Conservation (phyloP, 2,329 filamentous ascomycete genomes). For the Paraconiothyrium sp. region DNA sequence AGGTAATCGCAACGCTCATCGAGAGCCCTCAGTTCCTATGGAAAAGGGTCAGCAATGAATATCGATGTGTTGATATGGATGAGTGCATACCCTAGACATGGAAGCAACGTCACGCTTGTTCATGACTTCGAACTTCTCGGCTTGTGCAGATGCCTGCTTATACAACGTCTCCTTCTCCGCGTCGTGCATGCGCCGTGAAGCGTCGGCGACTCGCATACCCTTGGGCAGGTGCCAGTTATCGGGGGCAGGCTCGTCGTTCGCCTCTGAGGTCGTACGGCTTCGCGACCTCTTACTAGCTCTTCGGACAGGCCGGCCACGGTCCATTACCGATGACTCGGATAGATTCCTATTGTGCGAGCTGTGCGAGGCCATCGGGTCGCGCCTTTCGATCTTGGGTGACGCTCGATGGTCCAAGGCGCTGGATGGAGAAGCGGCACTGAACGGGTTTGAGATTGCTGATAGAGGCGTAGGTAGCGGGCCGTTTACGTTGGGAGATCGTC, state of each 20-base stretch:
- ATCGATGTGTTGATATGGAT: not conserved
- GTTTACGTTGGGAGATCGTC: constrained; percentile 44
- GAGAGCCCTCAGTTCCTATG: constrained; percentile 75
- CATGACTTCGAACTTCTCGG: constrained; percentile 52
- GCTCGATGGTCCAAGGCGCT: constrained; percentile 36
- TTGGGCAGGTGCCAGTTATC: constrained; percentile 50
- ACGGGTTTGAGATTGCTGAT: constrained; percentile 43
- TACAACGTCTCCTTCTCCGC: constrained; percentile 49
- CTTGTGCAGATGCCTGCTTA: constrained; percentile 51
- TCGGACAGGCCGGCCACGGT: constrained; percentile 48
- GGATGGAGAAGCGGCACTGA: constrained; percentile 42
- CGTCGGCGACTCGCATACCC: constrained; percentile 49
- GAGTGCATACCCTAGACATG: constrained; percentile 66
- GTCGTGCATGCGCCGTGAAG: constrained; percentile 43
- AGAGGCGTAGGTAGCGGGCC: constrained; percentile 41
- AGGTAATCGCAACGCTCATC: constrained; percentile 83
- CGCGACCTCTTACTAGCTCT: constrained; percentile 44
- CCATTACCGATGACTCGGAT: constrained; percentile 52
- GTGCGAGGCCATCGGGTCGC: constrained; percentile 39
- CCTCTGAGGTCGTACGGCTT: constrained; percentile 46
- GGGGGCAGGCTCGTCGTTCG: constrained; percentile 31
- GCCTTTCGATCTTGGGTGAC: constrained; percentile 45
- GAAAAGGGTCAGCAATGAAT: constrained; percentile 28
- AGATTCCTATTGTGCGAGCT: constrained; percentile 44
- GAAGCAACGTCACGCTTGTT: constrained; percentile 52